Evolutionary conservation across 257 asterid genomes (phyloP), one percentile per base, ranked within the genome.

Genomic region (Solanum boliviense): DNA sequence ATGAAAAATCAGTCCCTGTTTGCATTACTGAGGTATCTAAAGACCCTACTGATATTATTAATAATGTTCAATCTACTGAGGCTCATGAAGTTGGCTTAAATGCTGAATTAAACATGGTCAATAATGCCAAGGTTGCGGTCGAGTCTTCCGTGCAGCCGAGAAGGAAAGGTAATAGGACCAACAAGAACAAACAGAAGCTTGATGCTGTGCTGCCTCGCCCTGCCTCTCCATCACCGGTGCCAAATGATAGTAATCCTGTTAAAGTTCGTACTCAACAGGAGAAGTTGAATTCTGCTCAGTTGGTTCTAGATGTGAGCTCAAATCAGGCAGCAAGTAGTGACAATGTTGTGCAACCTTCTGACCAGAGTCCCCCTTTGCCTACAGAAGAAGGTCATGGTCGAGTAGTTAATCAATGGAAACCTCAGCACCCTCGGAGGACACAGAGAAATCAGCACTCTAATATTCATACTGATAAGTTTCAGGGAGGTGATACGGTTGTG

Each of bases 371-470:
- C 87, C 91, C 93, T 87, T 83, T 91, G 62, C 90, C 89, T n/a
- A 87, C 39, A 73, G 97, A 93, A 85, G 96, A 95, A 82, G 79
- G 91, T 84, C 94, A 92, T 83, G 89, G 90, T 90, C 93, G 91
- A 87, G 91, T 88, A 58, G 83, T 85, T 87, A 92, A 87, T 89
- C 96, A 91, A 82, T 90, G 91, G 94, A 97, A 93, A 90, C 89
- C 94, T 85, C 97, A 94, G 88, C 91, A 91, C 31, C 84, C 92
- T 41, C 98, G 97, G 87, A 93, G 93, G 89, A 84, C 89, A 82
- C 90, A 93, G 18, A 92, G 95, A 91, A 92, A 85, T 85, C 98
- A 94, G 87, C 99, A 87, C 89, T 89, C 91, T 84, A 93, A 92
- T 89, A 91, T 93, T 89, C 90, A 87, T 65, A n/a, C 56, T 48